These are phyloP conservation scores for Syzygium jambos DNA, from an alignment of 345 rosid genomes.

Conservation along the genomic window DNA sequence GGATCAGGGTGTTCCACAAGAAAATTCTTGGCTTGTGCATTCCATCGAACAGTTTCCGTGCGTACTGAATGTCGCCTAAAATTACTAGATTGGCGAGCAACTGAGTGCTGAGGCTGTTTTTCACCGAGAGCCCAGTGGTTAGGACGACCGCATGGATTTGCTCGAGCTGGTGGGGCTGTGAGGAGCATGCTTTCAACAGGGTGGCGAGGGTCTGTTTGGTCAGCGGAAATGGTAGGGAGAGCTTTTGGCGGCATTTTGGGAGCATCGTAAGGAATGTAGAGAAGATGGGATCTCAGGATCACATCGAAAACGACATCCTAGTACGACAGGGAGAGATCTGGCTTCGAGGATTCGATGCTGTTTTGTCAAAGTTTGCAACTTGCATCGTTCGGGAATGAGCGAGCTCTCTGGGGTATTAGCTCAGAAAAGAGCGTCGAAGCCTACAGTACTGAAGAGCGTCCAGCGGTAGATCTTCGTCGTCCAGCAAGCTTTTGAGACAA, in stretches of 20 bases:
- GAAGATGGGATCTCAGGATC: not conserved
- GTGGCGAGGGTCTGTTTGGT: slow-evolving; percentile 25
- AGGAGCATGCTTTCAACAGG: slow-evolving; percentile 20
- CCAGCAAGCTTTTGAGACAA: not conserved
- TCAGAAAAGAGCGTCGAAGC: not conserved
- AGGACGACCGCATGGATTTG: slow-evolving; percentile 28
- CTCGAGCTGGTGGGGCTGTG: slow-evolving; percentile 18
- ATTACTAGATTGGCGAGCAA: slow-evolving; percentile 9
- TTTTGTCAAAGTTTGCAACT: not conserved
- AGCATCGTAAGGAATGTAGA: not conserved
- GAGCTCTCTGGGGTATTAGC: not conserved
- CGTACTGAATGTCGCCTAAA: slow-evolving; percentile 26
- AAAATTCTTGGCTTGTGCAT: slow-evolving; percentile 44
- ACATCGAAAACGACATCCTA: not conserved
- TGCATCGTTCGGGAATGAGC: not conserved
- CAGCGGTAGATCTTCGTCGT: not conserved
- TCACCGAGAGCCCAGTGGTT: slow-evolving; percentile 27
- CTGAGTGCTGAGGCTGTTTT: slow-evolving; percentile 36
- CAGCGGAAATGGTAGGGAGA: slow-evolving; percentile 3
- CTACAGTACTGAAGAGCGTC: not conserved
- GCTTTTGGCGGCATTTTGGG: not conserved
- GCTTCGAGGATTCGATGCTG: not conserved
- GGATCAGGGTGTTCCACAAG: slow-evolving; percentile 47
- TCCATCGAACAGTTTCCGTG: slow-evolving; percentile 41
- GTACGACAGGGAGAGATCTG: not conserved